Evolutionary conservation across 108 stramenopile genomes (phyloP), one percentile per base, ranked within the genome.

Genomic region (Mayamaea pseudoterrestris): DNA sequence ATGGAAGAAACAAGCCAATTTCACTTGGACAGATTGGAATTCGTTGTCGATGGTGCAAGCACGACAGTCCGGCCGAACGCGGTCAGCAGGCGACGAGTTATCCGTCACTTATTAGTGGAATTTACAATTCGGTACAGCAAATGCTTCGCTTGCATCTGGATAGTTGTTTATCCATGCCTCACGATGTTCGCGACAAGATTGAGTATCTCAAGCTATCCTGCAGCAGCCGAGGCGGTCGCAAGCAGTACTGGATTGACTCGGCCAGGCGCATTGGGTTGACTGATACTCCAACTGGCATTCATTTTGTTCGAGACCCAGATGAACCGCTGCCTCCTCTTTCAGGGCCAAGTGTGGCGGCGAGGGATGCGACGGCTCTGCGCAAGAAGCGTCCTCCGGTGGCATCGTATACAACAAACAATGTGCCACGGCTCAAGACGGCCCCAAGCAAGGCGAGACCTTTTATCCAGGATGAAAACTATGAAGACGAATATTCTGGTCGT

Each of bases 171-270:
- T 43, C 63, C 0, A 71, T 85, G 55, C 83, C 83, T 0, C 21
- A 49, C 5, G 76, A 85, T 13, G 63, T 90, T 23, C 65, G 71
- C 21, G 16, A 35, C 11, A 79, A 72, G 30, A 73, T 90, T 27
- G 69, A 69, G 18, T 47, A 32, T 5, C 60, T 90, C 7, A 78
- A 81, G 43, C 51, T 74, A 30, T 74, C 73, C 18, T 77, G 72
- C 28, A 69, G 66, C 20, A 80, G 77, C 50, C 75, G 88, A 25
- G 88, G 88, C 21, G 83, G 88, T 18, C 59, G 88, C 28, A 90
- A 90, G 58, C 88, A 90, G 37, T 90, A 90, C 43, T 90, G 88
- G 88, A 65, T 80, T 28, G 88, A 90, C 41, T 80, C 78, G 1
- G 88, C 83, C 7, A 85, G 73, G 45, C 74, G 83, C 25, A 51